Evolutionary conservation across 768 basidiomycete genomes (phyloP).

Genomic region (Termitomyces sp.): DNA sequence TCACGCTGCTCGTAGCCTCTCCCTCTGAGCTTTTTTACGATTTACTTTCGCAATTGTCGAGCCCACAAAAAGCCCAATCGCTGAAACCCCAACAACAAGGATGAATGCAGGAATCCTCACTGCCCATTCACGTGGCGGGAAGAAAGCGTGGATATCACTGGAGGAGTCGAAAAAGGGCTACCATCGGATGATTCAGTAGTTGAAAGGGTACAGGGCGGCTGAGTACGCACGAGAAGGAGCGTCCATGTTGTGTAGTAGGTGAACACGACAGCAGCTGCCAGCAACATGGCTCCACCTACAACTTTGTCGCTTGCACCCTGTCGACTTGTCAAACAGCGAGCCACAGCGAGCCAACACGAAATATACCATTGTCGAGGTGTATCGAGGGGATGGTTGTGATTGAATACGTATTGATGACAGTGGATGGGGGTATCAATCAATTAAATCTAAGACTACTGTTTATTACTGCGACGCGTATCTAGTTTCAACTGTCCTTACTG

Average conservation of each 20-base stretch:
- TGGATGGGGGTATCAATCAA: neutral
- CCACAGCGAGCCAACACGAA: neutral
- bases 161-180: conserved; percentile 80
- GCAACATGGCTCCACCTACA: conserved; percentile 76
- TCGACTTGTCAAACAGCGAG: neutral
- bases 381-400: conserved; percentile 3
- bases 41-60: conserved; percentile 74
- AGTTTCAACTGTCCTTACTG: neutral
- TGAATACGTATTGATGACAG: conserved; percentile 4
- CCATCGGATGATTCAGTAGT: conserved; percentile 11
- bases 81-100: conserved; percentile 76
- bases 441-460: neutral
- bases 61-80: conserved; percentile 79
- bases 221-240: conserved; percentile 66
- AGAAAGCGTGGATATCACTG: conserved; percentile 72
- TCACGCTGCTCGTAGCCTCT: conserved; percentile 59
- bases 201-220: neutral
- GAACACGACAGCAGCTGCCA: conserved; percentile 73
- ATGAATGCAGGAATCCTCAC: conserved; percentile 82
- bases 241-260: conserved; percentile 93
- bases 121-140: conserved; percentile 92
- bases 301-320: conserved; percentile 81
- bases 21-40: conserved; percentile 59
- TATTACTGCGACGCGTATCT: conserved; percentile 1
- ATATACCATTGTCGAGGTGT: conserved; percentile 13